These are phyloP conservation scores for Gastrolobium villosum DNA, from an alignment of 306 rosid species.

Conservation along the genomic window DNA sequence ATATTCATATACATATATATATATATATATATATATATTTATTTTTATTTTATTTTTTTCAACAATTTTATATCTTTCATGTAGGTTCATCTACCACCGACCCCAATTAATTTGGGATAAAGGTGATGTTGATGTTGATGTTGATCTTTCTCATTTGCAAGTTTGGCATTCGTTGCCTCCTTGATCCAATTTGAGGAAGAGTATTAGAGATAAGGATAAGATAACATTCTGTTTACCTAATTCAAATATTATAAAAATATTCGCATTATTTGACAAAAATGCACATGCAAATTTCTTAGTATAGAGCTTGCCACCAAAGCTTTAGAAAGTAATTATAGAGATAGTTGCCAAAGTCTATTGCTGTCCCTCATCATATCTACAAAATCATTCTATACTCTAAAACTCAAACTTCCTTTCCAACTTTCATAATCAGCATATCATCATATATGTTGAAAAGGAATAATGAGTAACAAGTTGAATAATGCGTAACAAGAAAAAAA, in stretches of 20 bases:
- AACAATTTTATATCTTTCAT: no score
- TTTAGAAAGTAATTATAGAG: background rate
- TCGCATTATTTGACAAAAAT: background rate
- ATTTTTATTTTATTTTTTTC: no score
- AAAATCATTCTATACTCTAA: background rate
- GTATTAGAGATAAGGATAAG: no score
- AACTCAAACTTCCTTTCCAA: conserved; percentile 18
- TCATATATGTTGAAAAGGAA: conserved; percentile 9
- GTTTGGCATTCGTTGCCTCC: no score
- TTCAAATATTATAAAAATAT: background rate
- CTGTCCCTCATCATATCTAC: background rate
- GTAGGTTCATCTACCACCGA: no score
- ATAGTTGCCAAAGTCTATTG: background rate
- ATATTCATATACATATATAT: no score
- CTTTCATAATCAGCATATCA: background rate
- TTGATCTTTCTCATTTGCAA: no score
- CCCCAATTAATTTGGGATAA: no score
- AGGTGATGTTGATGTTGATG: no score
- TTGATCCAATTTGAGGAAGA: no score
- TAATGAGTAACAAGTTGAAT: conserved; percentile 13
- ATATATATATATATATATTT: no score
- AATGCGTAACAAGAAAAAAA: background rate
- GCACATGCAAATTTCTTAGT: background rate
- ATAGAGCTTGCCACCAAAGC: conserved; percentile 3
- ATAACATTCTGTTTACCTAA: no score